These are phyloP conservation scores for Multifurca ochricompacta DNA, from an alignment of 768 basidiomycete genomes.

Conservation along the genomic window DNA sequence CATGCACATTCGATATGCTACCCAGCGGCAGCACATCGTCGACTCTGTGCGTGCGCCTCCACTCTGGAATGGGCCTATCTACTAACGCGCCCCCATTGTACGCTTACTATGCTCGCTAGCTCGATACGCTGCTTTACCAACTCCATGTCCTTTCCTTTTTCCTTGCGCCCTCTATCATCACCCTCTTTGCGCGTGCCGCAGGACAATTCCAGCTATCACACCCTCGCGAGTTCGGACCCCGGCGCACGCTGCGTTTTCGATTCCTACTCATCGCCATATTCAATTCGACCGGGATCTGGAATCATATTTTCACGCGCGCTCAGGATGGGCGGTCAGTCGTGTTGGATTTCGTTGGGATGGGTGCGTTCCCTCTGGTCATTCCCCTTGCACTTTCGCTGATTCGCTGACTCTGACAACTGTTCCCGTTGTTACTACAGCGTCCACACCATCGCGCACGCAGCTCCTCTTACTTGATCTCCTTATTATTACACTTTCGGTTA, in stretches of 20 bases:
- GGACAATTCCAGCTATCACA: constrained; percentile 60
- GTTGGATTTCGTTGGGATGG: constrained; percentile 73
- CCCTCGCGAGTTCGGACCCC: constrained; percentile 58
- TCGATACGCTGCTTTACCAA: constrained; percentile 65
- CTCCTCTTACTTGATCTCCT: constrained; percentile 59
- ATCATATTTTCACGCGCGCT: constrained; percentile 46
- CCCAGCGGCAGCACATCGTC: constrained; percentile 63
- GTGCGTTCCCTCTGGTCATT: constrained; percentile 35
- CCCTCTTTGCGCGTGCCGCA: constrained; percentile 44
- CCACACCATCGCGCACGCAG: constrained; percentile 56
- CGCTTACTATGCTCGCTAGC: constrained; percentile 32
- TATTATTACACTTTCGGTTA: constrained; percentile 58
- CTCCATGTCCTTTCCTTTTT: constrained; percentile 72
- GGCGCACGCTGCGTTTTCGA: constrained; percentile 62
- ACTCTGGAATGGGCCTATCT: constrained; percentile 4
- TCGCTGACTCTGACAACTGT: neutral
- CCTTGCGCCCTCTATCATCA: constrained; percentile 58
- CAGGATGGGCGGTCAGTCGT: constrained; percentile 54
- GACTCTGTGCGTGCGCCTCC: constrained; percentile 42
- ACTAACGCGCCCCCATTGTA: constrained; percentile 19
- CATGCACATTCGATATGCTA: constrained; percentile 35
- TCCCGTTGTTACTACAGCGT: constrained; percentile 17
- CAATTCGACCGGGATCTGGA: constrained; percentile 55
- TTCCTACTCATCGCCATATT: constrained; percentile 49
- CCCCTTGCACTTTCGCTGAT: neutral